Evolutionary conservation across 108 stramenopile genomes (phyloP).

Genomic region (Asterionellopsis glacialis): DNA sequence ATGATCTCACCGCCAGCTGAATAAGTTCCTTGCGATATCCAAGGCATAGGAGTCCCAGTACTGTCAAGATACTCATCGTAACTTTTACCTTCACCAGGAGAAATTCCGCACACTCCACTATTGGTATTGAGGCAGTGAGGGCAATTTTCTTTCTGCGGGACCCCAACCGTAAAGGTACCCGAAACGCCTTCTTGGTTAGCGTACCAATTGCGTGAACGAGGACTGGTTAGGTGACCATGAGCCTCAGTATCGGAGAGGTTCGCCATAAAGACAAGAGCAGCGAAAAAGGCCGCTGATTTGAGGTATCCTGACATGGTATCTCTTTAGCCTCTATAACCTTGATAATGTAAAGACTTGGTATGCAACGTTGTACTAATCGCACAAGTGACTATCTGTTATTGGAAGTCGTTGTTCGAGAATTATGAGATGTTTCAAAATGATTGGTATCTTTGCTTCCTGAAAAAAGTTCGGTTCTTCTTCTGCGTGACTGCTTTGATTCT

Average conservation of each 20-base stretch:
- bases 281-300: too few relatives aligned
- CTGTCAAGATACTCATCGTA: constrained; percentile 6
- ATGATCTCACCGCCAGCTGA: neutral
- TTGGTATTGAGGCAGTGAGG: constrained; percentile 7
- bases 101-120: neutral
- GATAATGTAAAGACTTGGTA: too few relatives aligned
- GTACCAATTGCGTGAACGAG: constrained; percentile 4
- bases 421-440: too few relatives aligned
- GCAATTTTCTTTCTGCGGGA: neutral
- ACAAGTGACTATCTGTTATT: too few relatives aligned
- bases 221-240: constrained; percentile 6
- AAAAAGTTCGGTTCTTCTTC: too few relatives aligned
- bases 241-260: neutral
- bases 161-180: neutral
- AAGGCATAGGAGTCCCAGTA: constrained; percentile 5
- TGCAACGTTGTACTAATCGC: too few relatives aligned
- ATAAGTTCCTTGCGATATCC: constrained; percentile 2
- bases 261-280: too few relatives aligned
- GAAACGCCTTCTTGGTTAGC: neutral
- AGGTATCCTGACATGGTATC: too few relatives aligned
- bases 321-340: too few relatives aligned
- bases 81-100: neutral
- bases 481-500: too few relatives aligned
- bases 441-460: too few relatives aligned
- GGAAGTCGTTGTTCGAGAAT: too few relatives aligned